A percentile compares a stretch with the other conserved stretches of the same genome.
Conservation (phyloP, 2,329 filamentous ascomycete genomes). For the Cadophora malorum region DNA sequence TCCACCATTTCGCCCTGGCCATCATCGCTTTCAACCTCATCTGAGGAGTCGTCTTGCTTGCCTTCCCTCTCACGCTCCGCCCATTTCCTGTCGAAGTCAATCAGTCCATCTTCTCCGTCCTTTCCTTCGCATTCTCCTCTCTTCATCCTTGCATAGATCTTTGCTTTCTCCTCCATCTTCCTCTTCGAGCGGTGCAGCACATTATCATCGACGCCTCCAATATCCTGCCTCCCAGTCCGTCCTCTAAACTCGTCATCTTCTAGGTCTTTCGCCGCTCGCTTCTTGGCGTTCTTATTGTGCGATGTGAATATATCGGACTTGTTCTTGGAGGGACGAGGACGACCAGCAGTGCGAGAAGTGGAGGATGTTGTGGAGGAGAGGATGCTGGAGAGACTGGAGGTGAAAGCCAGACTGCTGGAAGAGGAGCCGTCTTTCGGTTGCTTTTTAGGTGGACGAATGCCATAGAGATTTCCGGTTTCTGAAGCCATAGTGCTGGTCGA, state of each 20-base stretch:
- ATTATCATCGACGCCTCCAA: constrained; percentile 64
- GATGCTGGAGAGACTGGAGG: constrained; percentile 84
- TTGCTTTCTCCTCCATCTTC: constrained; percentile 89
- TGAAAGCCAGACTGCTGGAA: constrained; percentile 80
- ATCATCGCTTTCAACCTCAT: constrained; percentile 69
- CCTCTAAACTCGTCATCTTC: constrained; percentile 55
- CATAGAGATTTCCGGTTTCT: constrained; percentile 72
- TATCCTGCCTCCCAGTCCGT: constrained; percentile 67
- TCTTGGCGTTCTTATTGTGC: constrained; percentile 67
- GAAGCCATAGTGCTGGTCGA: constrained; percentile 42
- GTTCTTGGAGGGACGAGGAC: constrained; percentile 59
- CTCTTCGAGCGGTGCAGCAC: constrained; percentile 70
- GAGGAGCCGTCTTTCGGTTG: constrained; percentile 71
- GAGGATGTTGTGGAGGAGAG: constrained; percentile 64
- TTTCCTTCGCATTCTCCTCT: constrained; percentile 73
- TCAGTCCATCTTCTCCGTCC: constrained; percentile 69
- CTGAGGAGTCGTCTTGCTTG: constrained; percentile 47
- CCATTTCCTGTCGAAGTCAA: constrained; percentile 98
- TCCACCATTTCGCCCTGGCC: constrained; percentile 70
- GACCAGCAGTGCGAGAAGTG: constrained; percentile 51
- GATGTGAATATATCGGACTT: constrained; percentile 74
- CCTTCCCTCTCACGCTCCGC: constrained; percentile 64
- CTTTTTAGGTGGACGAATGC: constrained; percentile 73
- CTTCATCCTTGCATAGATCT: constrained; percentile 88
- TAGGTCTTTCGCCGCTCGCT: constrained; percentile 65